A percentile compares a stretch with the other conserved stretches of the same genome.
Evolutionary conservation across 1,284 basidiomycete species (phyloP).

Genomic region (Laetiporus sulphureus): DNA sequence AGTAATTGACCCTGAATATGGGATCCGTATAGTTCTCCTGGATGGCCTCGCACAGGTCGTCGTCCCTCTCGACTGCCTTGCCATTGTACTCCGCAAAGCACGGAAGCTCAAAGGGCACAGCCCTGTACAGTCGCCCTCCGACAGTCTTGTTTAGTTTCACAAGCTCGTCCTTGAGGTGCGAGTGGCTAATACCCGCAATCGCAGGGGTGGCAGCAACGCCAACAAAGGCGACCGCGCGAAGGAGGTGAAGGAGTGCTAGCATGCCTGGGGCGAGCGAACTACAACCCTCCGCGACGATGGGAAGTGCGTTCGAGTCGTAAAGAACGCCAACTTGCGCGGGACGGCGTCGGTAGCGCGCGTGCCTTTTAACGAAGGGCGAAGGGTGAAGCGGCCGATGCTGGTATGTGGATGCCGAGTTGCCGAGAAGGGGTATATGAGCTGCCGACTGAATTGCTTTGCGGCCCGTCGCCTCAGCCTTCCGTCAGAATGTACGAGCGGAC

Average conservation of each 20-base stretch:
- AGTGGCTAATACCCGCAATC: background rate
- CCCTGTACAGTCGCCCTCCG: conserved; percentile 23
- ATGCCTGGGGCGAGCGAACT: too few relatives aligned
- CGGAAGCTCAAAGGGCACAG: conserved; percentile 22
- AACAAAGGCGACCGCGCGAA: background rate
- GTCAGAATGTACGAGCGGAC: too few relatives aligned
- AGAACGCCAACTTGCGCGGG: too few relatives aligned
- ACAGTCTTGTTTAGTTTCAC: conserved; percentile 23
- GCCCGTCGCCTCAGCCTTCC: too few relatives aligned
- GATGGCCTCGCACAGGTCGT: conserved; percentile 20
- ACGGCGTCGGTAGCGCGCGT: too few relatives aligned
- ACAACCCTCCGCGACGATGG: too few relatives aligned
- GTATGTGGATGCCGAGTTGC: too few relatives aligned
- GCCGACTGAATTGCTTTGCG: too few relatives aligned
- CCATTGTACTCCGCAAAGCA: conserved; percentile 29
- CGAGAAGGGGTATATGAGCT: too few relatives aligned
- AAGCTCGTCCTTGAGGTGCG: background rate
- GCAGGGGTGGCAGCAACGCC: background rate
- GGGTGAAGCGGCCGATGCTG: too few relatives aligned
- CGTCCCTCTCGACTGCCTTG: conserved; percentile 11
- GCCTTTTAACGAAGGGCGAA: too few relatives aligned
- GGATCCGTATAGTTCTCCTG: conserved; percentile 25
- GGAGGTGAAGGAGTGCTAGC: background rate
- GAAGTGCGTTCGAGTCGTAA: too few relatives aligned
- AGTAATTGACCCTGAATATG: conserved; percentile 20